Evolutionary conservation across 2,329 filamentous ascomycete species (phyloP).

Genomic region (Canariomyces notabilis): DNA sequence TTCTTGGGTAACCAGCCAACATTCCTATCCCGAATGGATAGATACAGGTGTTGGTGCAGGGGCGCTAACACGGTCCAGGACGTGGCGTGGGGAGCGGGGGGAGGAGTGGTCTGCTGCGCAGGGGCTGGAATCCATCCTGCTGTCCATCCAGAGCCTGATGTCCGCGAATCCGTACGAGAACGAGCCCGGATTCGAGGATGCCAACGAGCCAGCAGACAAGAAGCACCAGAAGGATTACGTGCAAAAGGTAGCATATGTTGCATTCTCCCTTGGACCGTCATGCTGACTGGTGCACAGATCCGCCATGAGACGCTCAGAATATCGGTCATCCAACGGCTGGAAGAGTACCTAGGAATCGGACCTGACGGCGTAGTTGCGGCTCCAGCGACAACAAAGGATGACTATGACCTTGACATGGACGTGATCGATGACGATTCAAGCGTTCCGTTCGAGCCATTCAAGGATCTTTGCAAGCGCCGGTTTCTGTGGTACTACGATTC

Average conservation of each 20-base stretch:
- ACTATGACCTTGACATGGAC: conserved; percentile 46
- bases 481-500: conserved; percentile 96
- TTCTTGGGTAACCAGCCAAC: conserved; percentile 61
- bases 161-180: conserved; percentile 92
- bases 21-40: conserved; percentile 11
- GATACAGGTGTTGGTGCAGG: conserved; percentile 2
- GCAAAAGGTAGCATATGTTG: conserved; percentile 60
- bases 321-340: conserved; percentile 78
- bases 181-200: conserved; percentile 85
- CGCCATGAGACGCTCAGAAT: conserved; percentile 85
- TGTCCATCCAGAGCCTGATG: conserved; percentile 96
- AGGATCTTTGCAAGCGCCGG: conserved; percentile 81
- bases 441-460: conserved; percentile 75
- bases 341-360: conserved; percentile 67
- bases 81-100: conserved; percentile 84
- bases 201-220: conserved; percentile 63
- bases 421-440: conserved; percentile 44
- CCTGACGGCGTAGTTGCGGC: conserved; percentile 41
- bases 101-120: conserved; percentile 97
- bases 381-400: conserved; percentile 30
- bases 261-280: neutral
- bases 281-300: conserved; percentile 54
- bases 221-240: conserved; percentile 70
- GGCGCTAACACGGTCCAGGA: conserved; percentile 51
- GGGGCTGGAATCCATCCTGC: conserved; percentile 85